Evolutionary conservation across 495 filamentous ascomycete species (phyloP).

Genomic region (Aspergillus steynii): DNA sequence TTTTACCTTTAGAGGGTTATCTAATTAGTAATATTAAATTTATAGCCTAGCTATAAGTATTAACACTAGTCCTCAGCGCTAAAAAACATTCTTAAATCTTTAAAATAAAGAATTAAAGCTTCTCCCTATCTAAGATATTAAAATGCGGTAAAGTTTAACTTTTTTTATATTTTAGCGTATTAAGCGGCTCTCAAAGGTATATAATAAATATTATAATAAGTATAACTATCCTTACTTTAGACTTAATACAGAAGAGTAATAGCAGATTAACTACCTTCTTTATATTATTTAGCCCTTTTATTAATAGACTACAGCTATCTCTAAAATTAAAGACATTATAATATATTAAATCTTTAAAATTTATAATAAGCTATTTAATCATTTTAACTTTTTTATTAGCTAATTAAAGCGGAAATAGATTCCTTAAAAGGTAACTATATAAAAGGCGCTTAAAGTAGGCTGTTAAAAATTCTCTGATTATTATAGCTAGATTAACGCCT

Average conservation of each 20-base stretch:
- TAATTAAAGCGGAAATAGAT: conserved; percentile 7
- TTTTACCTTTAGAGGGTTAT: conserved; percentile 2
- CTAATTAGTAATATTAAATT: conserved; percentile 15
- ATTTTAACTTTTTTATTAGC: conserved; percentile 5
- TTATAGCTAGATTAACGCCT: background rate
- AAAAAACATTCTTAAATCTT: conserved; percentile 13
- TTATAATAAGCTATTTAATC: conserved; percentile 19
- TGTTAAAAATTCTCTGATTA: conserved; percentile 1
- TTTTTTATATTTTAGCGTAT: conserved; percentile 19
- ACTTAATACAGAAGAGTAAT: conserved; percentile 18
- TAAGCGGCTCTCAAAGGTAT: conserved; percentile 14
- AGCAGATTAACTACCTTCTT: conserved; percentile 24
- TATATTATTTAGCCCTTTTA: conserved; percentile 18
- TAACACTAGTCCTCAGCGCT: conserved; percentile 18
- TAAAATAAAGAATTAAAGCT: conserved; percentile 15
- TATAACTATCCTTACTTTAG: conserved; percentile 11
- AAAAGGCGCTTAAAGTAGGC: background rate
- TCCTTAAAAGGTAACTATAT: background rate
- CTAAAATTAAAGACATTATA: conserved; percentile 19
- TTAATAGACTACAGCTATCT: conserved; percentile 12
- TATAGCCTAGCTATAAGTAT: conserved; percentile 18
- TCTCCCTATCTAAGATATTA: conserved; percentile 24
- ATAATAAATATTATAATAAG: conserved; percentile 15
- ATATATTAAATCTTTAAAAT: conserved; percentile 18
- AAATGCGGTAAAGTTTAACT: conserved; percentile 6